Base-by-base conservation (phyloP, 345 rosid species). In the Sisymbrium altissimum region DNA sequence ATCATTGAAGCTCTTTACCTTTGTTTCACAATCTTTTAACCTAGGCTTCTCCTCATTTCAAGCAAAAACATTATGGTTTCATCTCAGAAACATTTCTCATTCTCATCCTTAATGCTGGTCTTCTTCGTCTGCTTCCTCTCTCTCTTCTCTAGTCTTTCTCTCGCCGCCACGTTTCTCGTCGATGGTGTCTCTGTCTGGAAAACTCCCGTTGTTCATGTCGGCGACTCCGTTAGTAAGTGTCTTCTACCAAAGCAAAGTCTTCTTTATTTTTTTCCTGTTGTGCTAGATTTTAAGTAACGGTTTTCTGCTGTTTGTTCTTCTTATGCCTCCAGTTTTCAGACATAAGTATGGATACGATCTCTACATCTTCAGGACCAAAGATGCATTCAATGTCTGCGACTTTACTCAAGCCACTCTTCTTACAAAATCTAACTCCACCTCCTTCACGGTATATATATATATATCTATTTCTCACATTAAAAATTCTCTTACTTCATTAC, bases 321-420 rank as follows among this genome's bases (percentile, higher is more conserved):
- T 68, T 68, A 1, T 68, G 12, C 1, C 40, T 48, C 29, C 85
- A 94, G 98, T 87, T 76, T 94, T 91, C 91, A 88, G 80, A 65
- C 96, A 87, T 83, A 86, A 88, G 89, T 75, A 87, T 57, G 82
- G 75, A 79, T 79, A 83, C 79, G 78, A 71, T 6, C 92, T 94
- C 73, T 91, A 86, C 90, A 94, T 94, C 82, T 91, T 95, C 89
- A 83, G 82, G 81, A 95, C 60, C 79, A 77, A 84, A 80, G 80
- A 83, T 79, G 99, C 97, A 66, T 92, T 85, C 81, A 71, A 73
- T 66, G 83, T 87, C 84, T 95, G 97, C 84, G 82, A 92, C 80
- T 85, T 89, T 82, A 80, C 90, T 67, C 91, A 81, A 66, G 84
- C 99, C 23, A 81, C 92, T 21, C 90, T 84, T 53, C 97, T 95